Evolutionary conservation across 192 early-diverging fungal genomes (phyloP), one percentile per base, ranked within the genome.

Genomic region (Umbelopsis vinacea): DNA sequence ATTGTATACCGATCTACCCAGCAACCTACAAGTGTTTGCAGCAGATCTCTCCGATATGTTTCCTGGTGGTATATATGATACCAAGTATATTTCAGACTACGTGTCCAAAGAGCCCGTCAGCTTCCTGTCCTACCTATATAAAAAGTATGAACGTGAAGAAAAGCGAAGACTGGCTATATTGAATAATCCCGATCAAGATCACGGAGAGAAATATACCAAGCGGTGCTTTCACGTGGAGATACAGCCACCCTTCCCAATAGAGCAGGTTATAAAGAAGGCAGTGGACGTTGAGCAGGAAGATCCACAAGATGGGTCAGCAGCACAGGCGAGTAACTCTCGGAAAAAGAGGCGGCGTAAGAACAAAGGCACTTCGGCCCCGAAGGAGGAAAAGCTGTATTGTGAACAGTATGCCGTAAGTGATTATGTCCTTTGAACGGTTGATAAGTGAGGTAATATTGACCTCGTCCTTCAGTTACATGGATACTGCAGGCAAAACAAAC

Each of bases 41-140:
- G 86, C 87, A 15, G 96, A 96, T 77, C 69, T 97, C 17, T 71
- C 71, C 17, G 86, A 89, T 38, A 92, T 95, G 92, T 97, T 98
- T 71, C 88, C 86, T 35, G 94, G 85, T 33, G 96, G 96, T 2
- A 84, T 97, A 21, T 92, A 89, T 68, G 98, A 99, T 79, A 99
- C 98, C 72, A 98, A 98, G 79, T 92, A 93, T 69, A 73, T 95
- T 14, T 81, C 93, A 3, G 92, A 93, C 48, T 90, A 81, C 55
- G 87, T 91, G 9, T 82, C 83, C 0, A 71, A 83, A 26, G 94
- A 95, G 71, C 79, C 78, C 6, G 74, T 81, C 1, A 88, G 85
- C 7, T 95, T 88, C 69, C 71, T 96, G 67, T 85, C 90, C 3
- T 94, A 92, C 73, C 69, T 97, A 67, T 92, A 77, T 71, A 77